Evolutionary conservation across 2,329 filamentous ascomycete genomes (phyloP), one percentile per base, ranked within the genome.

Genomic region (Ceratocystis huliohia): DNA sequence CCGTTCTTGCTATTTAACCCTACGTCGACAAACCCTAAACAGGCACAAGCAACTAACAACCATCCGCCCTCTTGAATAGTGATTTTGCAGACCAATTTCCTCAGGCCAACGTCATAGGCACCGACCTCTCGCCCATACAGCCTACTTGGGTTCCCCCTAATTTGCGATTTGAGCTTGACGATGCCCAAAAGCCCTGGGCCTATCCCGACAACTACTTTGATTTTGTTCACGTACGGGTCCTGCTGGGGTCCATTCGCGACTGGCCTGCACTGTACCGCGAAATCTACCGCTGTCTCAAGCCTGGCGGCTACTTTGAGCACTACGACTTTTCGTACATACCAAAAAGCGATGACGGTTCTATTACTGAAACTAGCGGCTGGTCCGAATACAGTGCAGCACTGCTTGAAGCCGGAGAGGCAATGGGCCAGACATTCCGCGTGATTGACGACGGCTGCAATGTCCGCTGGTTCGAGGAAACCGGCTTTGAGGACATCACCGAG

Each of bases 151-250:
- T 84, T 1, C 83, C 84, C 1, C 77, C 79, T 53, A 87, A 87
- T 70, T 82, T 85, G 66, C 79, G 81, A 69, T 87, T 87, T 69
- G 78, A 85, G 68, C 79, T 87, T 59, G 84, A 87, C 72, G 83
- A 87, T 71, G 79, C 82, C 46, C 81, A 84, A 70, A 77, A 73
- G 37, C 72, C 75, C 15, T 78, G 76, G 76, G 81, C 74, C 74
- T 82, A 74, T 50, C 75, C 78, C 0, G 71, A 75, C 1, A 70
- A 79, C 64, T 72, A 78, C 65, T 84, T 84, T 71, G 83, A 86
- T 73, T 83, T 79, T 70, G 79, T 87, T 65, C 84, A 86, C 71
- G 78, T 81, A 17, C 78, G 84, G 4, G 79, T 72, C 8, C 72
- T 85, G 0, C 77, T 84, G 66, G 73, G 74, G 28, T 79, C 79